A percentile compares a stretch with the other conserved stretches of the same genome.
Evolutionary conservation across 495 filamentous ascomycete species (phyloP).

Genomic region (Jackrogersella minutella): DNA sequence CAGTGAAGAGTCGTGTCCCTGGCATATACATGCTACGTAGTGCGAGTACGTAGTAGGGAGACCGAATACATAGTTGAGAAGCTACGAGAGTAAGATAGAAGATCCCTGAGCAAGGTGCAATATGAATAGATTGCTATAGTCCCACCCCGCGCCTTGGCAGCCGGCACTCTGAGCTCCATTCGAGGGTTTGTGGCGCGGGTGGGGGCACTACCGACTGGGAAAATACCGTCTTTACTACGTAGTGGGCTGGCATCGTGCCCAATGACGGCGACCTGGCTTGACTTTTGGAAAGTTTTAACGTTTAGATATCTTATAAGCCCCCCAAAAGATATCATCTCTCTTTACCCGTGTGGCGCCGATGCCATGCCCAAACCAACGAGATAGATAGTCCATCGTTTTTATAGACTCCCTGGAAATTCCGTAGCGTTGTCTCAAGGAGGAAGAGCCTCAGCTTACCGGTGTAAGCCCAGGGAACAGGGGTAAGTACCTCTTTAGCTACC

Average conservation of each 20-base stretch:
- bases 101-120: not conserved
- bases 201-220: slow-evolving; percentile 20
- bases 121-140: slow-evolving; percentile 44
- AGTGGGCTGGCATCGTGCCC: slow-evolving; percentile 24
- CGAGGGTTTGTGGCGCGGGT: slow-evolving; percentile 29
- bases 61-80: too few species aligned
- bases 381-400: slow-evolving; percentile 3
- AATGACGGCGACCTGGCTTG: slow-evolving; percentile 16
- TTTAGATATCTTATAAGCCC: not conserved
- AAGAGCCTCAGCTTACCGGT: slow-evolving; percentile 38
- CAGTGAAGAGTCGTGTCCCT: slow-evolving; percentile 25
- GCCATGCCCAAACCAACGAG: not conserved
- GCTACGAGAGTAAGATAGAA: not conserved
- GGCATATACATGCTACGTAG: slow-evolving; percentile 25
- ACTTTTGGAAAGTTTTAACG: not conserved
- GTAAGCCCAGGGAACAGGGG: slow-evolving; percentile 12
- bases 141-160: slow-evolving; percentile 41
- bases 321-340: not conserved
- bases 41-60: slow-evolving; percentile 5
- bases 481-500: too few species aligned
- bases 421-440: slow-evolving; percentile 17
- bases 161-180: slow-evolving; percentile 44
- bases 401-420: not conserved
- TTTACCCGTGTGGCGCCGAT: slow-evolving; percentile 37
- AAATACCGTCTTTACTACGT: slow-evolving; percentile 24